Percentiles rank a stretch among this genome's conserved stretches.
These are phyloP conservation scores for Rosellinia necatrix DNA, from an alignment of 2,329 filamentous ascomycete genomes.

Conservation along the genomic window DNA sequence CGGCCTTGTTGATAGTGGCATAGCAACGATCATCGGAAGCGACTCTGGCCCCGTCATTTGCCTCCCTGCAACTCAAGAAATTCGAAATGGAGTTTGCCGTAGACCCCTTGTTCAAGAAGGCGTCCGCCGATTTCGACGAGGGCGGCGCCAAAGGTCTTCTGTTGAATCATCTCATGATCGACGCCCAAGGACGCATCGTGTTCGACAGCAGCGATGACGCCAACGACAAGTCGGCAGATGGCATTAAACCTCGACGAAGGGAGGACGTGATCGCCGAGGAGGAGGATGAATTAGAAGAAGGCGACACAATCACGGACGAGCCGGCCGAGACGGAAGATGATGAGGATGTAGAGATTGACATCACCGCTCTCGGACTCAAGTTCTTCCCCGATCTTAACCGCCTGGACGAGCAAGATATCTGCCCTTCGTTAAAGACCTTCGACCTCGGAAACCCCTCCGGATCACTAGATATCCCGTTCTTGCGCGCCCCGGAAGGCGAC, in stretches of 20 bases:
- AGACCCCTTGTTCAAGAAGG: constrained; percentile 98
- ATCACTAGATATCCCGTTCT: constrained; percentile 86
- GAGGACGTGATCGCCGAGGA: constrained; percentile 45
- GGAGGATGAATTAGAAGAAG: constrained; percentile 46
- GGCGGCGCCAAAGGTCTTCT: constrained; percentile 94
- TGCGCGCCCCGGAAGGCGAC: constrained; percentile 85
- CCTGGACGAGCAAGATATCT: constrained; percentile 88
- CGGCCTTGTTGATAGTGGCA: constrained; percentile 28
- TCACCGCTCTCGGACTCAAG: constrained; percentile 71
- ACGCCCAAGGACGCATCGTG: constrained; percentile 87
- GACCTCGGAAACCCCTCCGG: constrained; percentile 86
- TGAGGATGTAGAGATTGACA: constrained; percentile 76
- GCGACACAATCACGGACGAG: constrained; percentile 46
- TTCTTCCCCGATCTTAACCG: constrained; percentile 83
- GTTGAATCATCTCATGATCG: constrained; percentile 95
- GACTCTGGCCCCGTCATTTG: constrained; percentile 89
- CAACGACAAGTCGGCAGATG: constrained; percentile 53
- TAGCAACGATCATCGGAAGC: constrained; percentile 82
- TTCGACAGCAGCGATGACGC: constrained; percentile 97
- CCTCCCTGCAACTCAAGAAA: constrained; percentile 90
- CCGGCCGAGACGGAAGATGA: constrained; percentile 52
- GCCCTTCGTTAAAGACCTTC: constrained; percentile 91
- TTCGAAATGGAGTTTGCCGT: constrained; percentile 96
- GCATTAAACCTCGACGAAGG: constrained; percentile 45
- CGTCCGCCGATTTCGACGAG: constrained; percentile 97